These are phyloP conservation scores for Penicillium thymicola DNA, from an alignment of 2,329 filamentous ascomycete species.

Conservation along the genomic window DNA sequence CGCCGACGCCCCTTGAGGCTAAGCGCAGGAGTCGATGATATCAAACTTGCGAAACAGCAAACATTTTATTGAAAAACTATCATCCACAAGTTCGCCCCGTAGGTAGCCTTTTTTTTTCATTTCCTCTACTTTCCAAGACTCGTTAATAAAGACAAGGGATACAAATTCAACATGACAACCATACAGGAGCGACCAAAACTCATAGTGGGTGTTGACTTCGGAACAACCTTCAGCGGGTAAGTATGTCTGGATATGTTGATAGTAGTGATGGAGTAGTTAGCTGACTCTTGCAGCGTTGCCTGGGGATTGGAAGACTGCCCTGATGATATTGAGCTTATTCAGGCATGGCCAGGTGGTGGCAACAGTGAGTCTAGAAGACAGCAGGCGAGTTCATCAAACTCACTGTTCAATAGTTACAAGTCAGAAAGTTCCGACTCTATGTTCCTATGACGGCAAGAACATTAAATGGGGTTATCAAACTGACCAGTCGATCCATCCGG, in stretches of 20 bases:
- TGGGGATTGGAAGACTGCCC: constrained; percentile 17
- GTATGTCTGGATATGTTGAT: neutral
- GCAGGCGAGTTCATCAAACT: neutral
- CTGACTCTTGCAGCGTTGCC: constrained; percentile 12
- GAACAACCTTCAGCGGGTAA: constrained; percentile 33
- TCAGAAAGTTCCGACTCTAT: constrained; percentile 21
- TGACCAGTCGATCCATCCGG: constrained; percentile 4
- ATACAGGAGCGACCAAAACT: constrained; percentile 4
- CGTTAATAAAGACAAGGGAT: neutral
- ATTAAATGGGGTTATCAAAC: constrained; percentile 27
- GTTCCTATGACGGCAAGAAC: constrained; percentile 6
- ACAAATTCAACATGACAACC: neutral
- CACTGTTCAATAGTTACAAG: constrained; percentile 8
- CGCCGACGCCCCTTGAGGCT: neutral
- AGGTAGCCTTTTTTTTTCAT: neutral
- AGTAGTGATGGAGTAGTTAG: accelerated
- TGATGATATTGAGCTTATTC: constrained; percentile 21
- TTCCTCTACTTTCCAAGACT: neutral
- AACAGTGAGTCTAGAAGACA: constrained; percentile 14
- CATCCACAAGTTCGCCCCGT: accelerated
- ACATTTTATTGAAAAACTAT: neutral
- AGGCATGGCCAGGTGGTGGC: constrained; percentile 25
- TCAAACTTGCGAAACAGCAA: constrained; percentile 1
- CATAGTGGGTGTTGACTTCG: constrained; percentile 30
- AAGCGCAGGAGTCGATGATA: neutral